Evolutionary conservation across 257 asterid genomes (phyloP).

Genomic region (Gentiana straminea): DNA sequence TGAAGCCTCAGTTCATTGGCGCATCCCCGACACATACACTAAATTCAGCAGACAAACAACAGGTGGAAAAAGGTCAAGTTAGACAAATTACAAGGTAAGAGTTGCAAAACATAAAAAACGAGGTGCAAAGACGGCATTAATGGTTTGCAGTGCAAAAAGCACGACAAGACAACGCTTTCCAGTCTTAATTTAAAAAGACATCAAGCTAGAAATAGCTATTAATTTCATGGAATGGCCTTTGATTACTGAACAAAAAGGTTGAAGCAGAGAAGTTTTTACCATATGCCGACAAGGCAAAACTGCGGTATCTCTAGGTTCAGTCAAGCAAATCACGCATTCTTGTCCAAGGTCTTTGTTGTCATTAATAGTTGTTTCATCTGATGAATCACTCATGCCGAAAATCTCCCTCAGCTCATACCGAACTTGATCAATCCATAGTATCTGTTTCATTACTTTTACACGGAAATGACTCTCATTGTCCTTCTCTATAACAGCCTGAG

Average conservation of each 20-base stretch:
- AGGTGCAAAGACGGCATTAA: too few species aligned
- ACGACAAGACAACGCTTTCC: too few species aligned
- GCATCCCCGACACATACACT: slow-evolving; percentile 82
- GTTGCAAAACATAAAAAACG: too few species aligned
- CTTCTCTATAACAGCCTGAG: slow-evolving; percentile 64
- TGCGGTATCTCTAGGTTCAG: slow-evolving; percentile 78
- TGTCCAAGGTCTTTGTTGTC: slow-evolving; percentile 57
- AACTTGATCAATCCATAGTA: slow-evolving; percentile 59
- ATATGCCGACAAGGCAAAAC: slow-evolving; percentile 94
- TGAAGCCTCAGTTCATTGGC: slow-evolving; percentile 79
- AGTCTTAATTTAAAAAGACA: too few species aligned
- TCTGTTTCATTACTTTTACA: slow-evolving; percentile 71
- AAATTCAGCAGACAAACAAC: slow-evolving; percentile 5
- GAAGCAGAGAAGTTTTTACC: slow-evolving; percentile 39
- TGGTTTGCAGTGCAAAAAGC: too few species aligned
- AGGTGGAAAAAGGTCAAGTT: background rate
- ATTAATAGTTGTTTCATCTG: slow-evolving; percentile 32
- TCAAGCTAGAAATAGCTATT: background rate
- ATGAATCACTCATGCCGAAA: slow-evolving; percentile 55
- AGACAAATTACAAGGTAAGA: too few species aligned
- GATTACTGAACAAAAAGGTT: slow-evolving; percentile 1
- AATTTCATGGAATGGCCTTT: background rate
- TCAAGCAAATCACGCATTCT: slow-evolving; percentile 94
- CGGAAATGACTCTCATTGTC: slow-evolving; percentile 37
- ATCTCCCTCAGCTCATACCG: slow-evolving; percentile 90